A percentile compares a stretch with the other conserved stretches of the same genome.
phyloP scores from a whole-genome alignment of 2,329 filamentous ascomycete species.

The Fusarium foetens region DNA sequence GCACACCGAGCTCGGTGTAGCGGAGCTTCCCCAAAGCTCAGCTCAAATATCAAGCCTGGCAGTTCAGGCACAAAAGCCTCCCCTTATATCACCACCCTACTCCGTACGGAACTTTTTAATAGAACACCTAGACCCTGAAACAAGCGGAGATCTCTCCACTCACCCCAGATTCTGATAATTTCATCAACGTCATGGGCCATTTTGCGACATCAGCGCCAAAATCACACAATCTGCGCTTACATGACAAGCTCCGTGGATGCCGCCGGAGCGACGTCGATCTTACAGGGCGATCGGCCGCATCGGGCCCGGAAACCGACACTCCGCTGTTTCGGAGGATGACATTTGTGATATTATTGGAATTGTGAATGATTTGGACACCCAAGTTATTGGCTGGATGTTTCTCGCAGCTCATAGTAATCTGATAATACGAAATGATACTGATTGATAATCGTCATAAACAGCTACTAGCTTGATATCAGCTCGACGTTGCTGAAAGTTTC shows the following conservation, averaged over 20 bases:
- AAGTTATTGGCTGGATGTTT: not conserved
- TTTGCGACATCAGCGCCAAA: slow-evolving; percentile 43
- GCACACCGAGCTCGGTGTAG: slow-evolving; percentile 14
- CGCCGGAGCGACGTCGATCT: not conserved
- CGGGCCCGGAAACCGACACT: slow-evolving; percentile 25
- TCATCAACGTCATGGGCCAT: slow-evolving; percentile 30
- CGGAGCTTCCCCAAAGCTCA: not conserved
- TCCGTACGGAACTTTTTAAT: not conserved
- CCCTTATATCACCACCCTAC: slow-evolving; percentile 29
- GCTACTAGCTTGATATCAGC: not conserved
- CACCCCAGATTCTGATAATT: slow-evolving; percentile 32
- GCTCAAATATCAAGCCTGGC: slow-evolving; percentile 16
- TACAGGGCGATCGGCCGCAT: slow-evolving; percentile 36
- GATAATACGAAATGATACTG: not conserved
- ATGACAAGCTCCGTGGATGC: slow-evolving; percentile 7
- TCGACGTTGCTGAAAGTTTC: not conserved
- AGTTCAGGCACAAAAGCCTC: slow-evolving; percentile 9
- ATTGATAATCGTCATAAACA: slow-evolving; percentile 8
- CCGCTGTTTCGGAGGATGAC: slow-evolving; percentile 6
- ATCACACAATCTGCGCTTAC: slow-evolving; percentile 41
- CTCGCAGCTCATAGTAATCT: not conserved
- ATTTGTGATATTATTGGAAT: not conserved
- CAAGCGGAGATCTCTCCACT: slow-evolving; percentile 25
- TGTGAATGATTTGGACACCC: not conserved
- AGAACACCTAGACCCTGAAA: slow-evolving; percentile 14